Evolutionary conservation across 805 yeast species (phyloP).

Genomic region (Ogataea ganodermae): DNA sequence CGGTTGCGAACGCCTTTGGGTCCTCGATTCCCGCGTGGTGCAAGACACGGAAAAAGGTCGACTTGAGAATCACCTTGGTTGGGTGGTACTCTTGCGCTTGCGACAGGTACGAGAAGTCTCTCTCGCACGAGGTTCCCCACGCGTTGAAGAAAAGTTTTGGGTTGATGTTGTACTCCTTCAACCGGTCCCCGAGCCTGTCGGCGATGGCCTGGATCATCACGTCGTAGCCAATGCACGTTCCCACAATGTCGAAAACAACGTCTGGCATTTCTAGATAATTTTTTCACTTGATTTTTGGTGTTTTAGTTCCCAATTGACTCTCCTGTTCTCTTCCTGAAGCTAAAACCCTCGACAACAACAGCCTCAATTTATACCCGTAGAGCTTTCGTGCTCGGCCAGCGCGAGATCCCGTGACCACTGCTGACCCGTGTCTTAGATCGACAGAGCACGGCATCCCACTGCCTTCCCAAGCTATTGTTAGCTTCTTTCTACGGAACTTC

Average conservation of each 20-base stretch:
- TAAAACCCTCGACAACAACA: background rate
- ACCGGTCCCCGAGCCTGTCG: constrained; percentile 22
- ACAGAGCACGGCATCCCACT: background rate
- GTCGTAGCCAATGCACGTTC: constrained; percentile 30
- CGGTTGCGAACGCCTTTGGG: constrained; percentile 30
- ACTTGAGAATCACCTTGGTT: constrained; percentile 28
- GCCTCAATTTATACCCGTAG: background rate
- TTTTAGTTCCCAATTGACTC: background rate
- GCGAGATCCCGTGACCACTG: background rate
- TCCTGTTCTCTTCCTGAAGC: no score
- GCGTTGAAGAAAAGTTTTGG: constrained; percentile 21
- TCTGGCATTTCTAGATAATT: constrained; percentile 23
- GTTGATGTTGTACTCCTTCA: constrained; percentile 18
- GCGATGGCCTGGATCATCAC: constrained; percentile 27
- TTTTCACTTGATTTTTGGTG: background rate
- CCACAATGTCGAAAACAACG: constrained; percentile 32
- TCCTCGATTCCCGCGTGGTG: constrained; percentile 32
- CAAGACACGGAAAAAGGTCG: constrained; percentile 31
- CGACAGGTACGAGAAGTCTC: constrained; percentile 56
- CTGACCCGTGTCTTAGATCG: background rate
- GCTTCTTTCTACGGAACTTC: no score
- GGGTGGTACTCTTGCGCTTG: constrained; percentile 31
- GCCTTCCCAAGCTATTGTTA: no score
- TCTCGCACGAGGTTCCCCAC: constrained; percentile 67
- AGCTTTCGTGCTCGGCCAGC: background rate